Evolutionary conservation across 1,139 yeast species (phyloP), one percentile per base, ranked within the genome.

Genomic region (Nakaseomyces sp.): DNA sequence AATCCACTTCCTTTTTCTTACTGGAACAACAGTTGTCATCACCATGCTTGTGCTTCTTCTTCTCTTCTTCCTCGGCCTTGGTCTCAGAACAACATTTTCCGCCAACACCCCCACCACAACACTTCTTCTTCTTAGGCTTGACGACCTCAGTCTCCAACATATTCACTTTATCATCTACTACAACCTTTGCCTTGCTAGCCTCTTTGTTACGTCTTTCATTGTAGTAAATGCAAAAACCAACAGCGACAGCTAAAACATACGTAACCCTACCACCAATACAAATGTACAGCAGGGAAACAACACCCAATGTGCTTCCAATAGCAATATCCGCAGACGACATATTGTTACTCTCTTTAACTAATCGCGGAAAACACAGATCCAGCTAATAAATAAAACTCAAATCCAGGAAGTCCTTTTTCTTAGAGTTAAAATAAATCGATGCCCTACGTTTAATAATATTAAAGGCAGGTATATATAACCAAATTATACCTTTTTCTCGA

Each of bases 211-310:
- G 35, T n/a, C 40, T 37, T 24, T 54, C 54, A 22, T 45, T 48
- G 25, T 50, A 45, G 42, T 55, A 58, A 13, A 66, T 41, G 22
- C 50, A 52, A 46, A 59, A 67, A 2, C 60, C 33, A 6, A 58
- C 57, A 3, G 57, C 44, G 3, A 56, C 41, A 1, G 65, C 60
- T 2, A 66, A 42, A 0, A 61, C 58, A 13, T 66, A 44, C 15
- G 68, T 55, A 2, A 57, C n/a, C 49, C 71, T 59, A n/a, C 71
- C 72, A 18, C 68, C 67, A 43, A 50, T 39, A 36, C 48, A 43
- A 29, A 31, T 44, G 35, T 25, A 43, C 16, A 40, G 33, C 39
- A 40, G 39, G 30, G 42, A 42, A 20, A 36, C 40, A 7, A 43
- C 41, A 10, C 31, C 43, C 13, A 37, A 10, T 8, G 47, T 47